phyloP scores from a whole-genome alignment of 352 stramenopile species.

The Elongisporangium prolatum region DNA sequence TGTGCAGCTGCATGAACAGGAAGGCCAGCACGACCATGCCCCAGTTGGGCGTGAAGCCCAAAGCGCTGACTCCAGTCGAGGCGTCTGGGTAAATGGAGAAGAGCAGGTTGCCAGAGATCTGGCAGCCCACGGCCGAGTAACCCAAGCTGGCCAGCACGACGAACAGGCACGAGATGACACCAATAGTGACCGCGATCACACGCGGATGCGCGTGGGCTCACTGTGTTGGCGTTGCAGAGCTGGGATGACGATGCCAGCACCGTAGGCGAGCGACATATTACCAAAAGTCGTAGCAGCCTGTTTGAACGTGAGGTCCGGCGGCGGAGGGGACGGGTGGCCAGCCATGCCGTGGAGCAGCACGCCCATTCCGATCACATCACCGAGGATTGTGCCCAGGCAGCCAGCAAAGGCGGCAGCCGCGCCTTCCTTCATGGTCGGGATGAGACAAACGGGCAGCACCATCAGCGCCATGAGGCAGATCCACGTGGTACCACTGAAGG shows the following conservation, averaged over 20 bases:
- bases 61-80: constrained; percentile 18
- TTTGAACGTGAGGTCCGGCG: constrained; percentile 31
- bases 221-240: constrained; percentile 46
- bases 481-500: constrained; percentile 33
- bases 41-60: constrained; percentile 38
- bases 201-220: constrained; percentile 44
- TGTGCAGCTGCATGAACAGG: constrained; percentile 17
- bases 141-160: constrained; percentile 29
- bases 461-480: constrained; percentile 49
- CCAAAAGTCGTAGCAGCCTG: constrained; percentile 44
- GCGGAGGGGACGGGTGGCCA: constrained; percentile 28
- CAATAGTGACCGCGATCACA: constrained; percentile 42
- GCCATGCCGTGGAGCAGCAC: constrained; percentile 44
- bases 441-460: constrained; percentile 35
- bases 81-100: constrained; percentile 39
- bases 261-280: constrained; percentile 47
- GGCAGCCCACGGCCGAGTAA: constrained; percentile 42
- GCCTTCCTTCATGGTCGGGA: constrained; percentile 46
- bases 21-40: constrained; percentile 37
- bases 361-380: constrained; percentile 29
- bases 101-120: constrained; percentile 51
- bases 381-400: constrained; percentile 43
- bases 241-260: constrained; percentile 46
- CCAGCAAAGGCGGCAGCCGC: constrained; percentile 37
- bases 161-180: constrained; percentile 48